These are phyloP conservation scores for Talaromyces albobiverticillius DNA, from an alignment of 2,329 filamentous ascomycete genomes.

Conservation along the genomic window DNA sequence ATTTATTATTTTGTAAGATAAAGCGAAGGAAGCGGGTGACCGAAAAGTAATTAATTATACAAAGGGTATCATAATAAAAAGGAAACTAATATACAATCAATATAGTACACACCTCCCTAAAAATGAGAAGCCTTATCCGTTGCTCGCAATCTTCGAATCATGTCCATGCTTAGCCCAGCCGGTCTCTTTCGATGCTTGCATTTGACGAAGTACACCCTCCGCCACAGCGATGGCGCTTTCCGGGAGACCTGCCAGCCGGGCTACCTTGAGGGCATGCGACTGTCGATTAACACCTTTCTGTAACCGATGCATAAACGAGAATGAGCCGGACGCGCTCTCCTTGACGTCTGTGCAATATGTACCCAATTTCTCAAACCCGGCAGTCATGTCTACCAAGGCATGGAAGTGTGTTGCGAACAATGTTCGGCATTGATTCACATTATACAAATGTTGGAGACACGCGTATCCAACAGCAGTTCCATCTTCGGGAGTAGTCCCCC, in stretches of 20 bases:
- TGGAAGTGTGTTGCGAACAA: constrained; percentile 98
- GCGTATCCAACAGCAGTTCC: constrained; percentile 88
- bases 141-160: neutral
- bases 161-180: neutral
- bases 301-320: constrained; percentile 83
- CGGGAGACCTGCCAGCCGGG: constrained; percentile 77
- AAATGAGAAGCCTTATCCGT: neutral
- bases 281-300: constrained; percentile 76
- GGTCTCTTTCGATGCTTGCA: constrained; percentile 12
- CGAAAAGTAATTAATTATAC: constrained; percentile 3
- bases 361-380: constrained; percentile 57
- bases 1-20: neutral
- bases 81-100: constrained; percentile 10
- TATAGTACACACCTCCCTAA: neutral
- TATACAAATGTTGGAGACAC: constrained; percentile 77
- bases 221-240: constrained; percentile 69
- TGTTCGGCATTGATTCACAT: constrained; percentile 71
- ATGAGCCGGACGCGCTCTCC: constrained; percentile 66
- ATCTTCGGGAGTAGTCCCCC: constrained; percentile 91
- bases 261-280: constrained; percentile 95
- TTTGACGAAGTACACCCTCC: constrained; percentile 50
- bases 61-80: constrained; percentile 12
- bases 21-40: neutral
- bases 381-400: constrained; percentile 72
- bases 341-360: constrained; percentile 87